These are phyloP conservation scores for Juncus inflexus DNA, from an alignment of 176 grass and related monocot genomes.

Conservation along the genomic window DNA sequence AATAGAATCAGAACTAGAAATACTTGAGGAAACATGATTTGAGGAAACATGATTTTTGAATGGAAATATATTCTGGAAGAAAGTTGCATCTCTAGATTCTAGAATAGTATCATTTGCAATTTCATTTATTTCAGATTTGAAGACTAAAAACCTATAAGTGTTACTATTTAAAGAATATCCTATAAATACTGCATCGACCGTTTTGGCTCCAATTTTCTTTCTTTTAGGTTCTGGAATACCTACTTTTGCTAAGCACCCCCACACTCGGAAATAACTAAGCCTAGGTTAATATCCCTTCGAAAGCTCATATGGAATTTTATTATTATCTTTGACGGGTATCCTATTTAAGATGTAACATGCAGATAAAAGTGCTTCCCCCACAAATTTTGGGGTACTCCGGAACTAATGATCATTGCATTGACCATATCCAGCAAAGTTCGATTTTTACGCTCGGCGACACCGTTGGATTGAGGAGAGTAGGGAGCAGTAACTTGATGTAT, in stretches of 20 bases:
- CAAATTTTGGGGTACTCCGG: neutral
- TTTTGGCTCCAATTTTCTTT: neutral
- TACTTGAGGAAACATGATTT: neutral
- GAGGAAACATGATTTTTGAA: neutral
- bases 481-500: neutral
- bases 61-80: neutral
- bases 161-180: slow-evolving; percentile 14
- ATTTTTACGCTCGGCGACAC: neutral
- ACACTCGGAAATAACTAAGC: too few species aligned
- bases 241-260: too few species aligned
- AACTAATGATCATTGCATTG: neutral
- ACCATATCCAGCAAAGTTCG: neutral
- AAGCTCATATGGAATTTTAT: too few species aligned
- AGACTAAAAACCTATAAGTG: slow-evolving; percentile 1
- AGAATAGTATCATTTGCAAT: neutral
- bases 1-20: too few species aligned
- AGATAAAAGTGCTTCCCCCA: neutral
- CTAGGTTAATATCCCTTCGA: too few species aligned
- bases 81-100: too few species aligned
- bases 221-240: too few species aligned
- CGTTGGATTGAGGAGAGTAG: neutral
- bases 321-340: neutral
- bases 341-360: neutral
- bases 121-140: slow-evolving; percentile 3
- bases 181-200: neutral